These are phyloP conservation scores for Penicillium corylophilum DNA, from an alignment of 2,329 filamentous ascomycete species.

Conservation along the genomic window DNA sequence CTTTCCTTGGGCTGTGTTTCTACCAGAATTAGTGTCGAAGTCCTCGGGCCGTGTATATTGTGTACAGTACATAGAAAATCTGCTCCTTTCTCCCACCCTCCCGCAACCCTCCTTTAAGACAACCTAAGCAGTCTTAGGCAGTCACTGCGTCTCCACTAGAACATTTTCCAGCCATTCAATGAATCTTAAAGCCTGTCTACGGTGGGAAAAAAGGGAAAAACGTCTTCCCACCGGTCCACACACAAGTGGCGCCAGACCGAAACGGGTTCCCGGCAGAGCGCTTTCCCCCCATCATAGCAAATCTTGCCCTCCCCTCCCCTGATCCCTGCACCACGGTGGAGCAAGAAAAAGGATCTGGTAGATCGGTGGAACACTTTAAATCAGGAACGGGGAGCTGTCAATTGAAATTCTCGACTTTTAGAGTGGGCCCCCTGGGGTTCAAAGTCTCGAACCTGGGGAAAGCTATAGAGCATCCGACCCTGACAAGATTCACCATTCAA, in stretches of 20 bases:
- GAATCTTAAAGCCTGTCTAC: not conserved
- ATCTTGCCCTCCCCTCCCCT: not conserved
- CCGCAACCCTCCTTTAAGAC: not conserved
- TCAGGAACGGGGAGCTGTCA: constrained; percentile 9
- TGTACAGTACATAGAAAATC: constrained; percentile 35
- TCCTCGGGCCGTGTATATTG: constrained; percentile 26
- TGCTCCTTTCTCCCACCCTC: constrained; percentile 14
- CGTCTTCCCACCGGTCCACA: not conserved
- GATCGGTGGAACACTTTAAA: constrained; percentile 4
- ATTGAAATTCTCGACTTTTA: constrained; percentile 2
- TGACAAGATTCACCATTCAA: too few relatives aligned
- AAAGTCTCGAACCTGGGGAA: not conserved
- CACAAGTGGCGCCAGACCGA: constrained; percentile 3
- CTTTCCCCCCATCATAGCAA: constrained; percentile 12
- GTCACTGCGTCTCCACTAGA: not conserved
- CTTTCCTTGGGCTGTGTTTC: constrained; percentile 21
- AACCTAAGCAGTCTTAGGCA: not conserved
- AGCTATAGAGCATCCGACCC: not conserved
- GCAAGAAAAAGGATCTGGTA: constrained; percentile 3
- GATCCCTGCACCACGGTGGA: constrained; percentile 10
- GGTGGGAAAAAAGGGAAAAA: constrained; percentile 1
- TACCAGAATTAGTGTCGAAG: constrained; percentile 11
- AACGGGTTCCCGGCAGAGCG: constrained; percentile 14
- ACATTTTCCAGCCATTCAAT: not conserved
- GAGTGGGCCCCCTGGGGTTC: constrained; percentile 10